Evolutionary conservation across 2,329 filamentous ascomycete genomes (phyloP).

Genomic region (Claviceps paspali): DNA sequence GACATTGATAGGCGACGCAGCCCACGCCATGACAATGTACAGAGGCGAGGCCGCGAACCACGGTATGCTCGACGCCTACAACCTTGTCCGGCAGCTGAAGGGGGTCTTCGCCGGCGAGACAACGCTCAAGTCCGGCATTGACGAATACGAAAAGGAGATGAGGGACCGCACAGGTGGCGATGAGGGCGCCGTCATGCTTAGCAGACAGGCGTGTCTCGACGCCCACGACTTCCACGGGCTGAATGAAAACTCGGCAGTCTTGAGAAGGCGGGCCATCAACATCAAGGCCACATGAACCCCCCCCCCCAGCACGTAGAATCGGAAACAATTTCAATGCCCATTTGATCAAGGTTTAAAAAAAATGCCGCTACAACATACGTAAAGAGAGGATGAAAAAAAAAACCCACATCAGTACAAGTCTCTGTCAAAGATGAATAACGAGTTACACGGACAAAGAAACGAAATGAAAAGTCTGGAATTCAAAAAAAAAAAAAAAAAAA

Average conservation of each 20-base stretch:
- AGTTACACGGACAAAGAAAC: too few relatives aligned
- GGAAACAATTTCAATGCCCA: too few relatives aligned
- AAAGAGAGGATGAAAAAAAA: too few relatives aligned
- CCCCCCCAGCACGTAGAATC: too few relatives aligned
- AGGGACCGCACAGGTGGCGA: slow-evolving; percentile 11
- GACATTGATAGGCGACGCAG: slow-evolving; percentile 36
- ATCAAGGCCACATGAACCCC: too few relatives aligned
- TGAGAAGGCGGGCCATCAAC: slow-evolving; percentile 12
- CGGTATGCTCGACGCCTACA: slow-evolving; percentile 23
- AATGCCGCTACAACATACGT: too few relatives aligned
- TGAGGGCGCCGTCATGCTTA: slow-evolving; percentile 15
- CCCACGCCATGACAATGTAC: slow-evolving; percentile 45
- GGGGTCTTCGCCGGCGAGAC: slow-evolving; percentile 7
- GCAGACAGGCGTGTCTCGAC: slow-evolving; percentile 18
- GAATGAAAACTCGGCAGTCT: slow-evolving; percentile 17
- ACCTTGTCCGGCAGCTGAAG: slow-evolving; percentile 13
- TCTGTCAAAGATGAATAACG: too few relatives aligned
- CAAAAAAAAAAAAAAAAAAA: too few relatives aligned
- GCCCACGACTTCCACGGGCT: slow-evolving; percentile 16
- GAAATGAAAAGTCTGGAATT: too few relatives aligned
- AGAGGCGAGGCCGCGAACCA: slow-evolving; percentile 25
- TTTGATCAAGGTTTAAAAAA: too few relatives aligned
- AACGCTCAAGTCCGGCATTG: slow-evolving; percentile 9
- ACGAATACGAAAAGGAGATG: slow-evolving; percentile 17
- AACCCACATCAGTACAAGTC: too few relatives aligned